Base-by-base conservation (phyloP, 768 basidiomycete genomes). In the Macrocybe gigantea region DNA sequence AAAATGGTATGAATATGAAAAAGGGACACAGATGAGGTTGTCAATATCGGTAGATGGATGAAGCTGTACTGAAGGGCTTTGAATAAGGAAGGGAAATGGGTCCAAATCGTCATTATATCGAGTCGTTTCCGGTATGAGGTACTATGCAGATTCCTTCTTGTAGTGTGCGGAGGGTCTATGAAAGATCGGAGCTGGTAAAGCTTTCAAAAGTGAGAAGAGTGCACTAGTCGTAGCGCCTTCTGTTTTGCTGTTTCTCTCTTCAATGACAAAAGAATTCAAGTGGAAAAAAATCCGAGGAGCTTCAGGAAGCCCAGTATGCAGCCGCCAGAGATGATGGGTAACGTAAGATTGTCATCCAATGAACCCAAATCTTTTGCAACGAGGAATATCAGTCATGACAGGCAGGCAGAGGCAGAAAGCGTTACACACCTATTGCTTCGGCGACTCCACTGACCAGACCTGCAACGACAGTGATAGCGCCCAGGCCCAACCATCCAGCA, bases 331-430 rank as follows among this genome's bases (percentile, higher is more conserved):
- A 94, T 79, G 59, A 95, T 82, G 4, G 93, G 93, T 22, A 96
- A 67, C 6, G 90, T 94, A 22, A 96, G 64, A 61, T 96, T 95
- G 60, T 96, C 93, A 58, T 96, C 93, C 35, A 92, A 61, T 0
- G 76, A 78, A 12, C 91, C 91, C 2, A 95, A 71, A 63, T 94
- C 91, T 95, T 60, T 0, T 30, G 41, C 14, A 15, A 13, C 12
- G 39, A 33, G 44, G 29, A n/a, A 45, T 30, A 43, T 47, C 47
- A 54, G 6, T 40, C 31, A 51, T 11, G 37, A 22, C 10, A 53
- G 5, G 46, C 45, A 22, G 39, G 36, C 44, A 40, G 11, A 45
- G 41, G 38, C 34, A 47, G 50, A 47, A 44, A 5, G 22, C 73
- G 83, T 51, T 59, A 93, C 22, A 22, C 22, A 22, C 93, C 92